Base-by-base conservation (phyloP, 2,329 filamentous ascomycete species). In the Claviceps purpurea region DNA sequence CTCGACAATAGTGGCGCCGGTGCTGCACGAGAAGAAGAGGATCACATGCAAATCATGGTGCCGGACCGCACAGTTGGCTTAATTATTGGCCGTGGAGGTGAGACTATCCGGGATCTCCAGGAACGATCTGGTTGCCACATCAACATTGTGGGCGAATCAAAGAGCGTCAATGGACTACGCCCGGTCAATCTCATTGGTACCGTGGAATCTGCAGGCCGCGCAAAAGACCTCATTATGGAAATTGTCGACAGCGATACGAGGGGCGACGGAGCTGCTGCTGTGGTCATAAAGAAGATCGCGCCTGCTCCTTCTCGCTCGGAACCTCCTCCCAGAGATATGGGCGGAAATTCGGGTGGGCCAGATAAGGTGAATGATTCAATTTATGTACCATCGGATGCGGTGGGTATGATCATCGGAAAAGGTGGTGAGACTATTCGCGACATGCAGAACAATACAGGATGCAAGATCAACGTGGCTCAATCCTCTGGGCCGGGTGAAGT, bases 371-470 rank as follows among this genome's bases (percentile, higher is more conserved):
- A 84, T 61, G 88, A 95, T 62, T 83, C 81, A 42, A 88, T 95
- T 56, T 83, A 81, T 59, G 89, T 95, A 10, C 89, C 89, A 13
- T 91, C 89, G 22, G 89, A 95, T 65, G 86, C 89, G 5, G 89
- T 95, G 51, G 89, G 89, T 55, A 95, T 95, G 89, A 95, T 95
- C 58, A 95, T 95, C 55, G 89, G 90, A 57, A 95, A 95, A 73
- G 87, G 88, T 52, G 89, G 89, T 57, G 89, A 95, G 70, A 94
- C 89, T 0, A 95, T 95, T 64, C 89, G 90, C 58, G 88, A 95
- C 59, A 94, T 95, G 84, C 89, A 95, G 67, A 85, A 82, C 62
- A 78, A 74, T 37, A 93, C 88, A 5, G 86, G 87, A 46, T 95
- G 90, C 77, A 95, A 95, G 72, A 95, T 95, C 73, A 95, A 95